A percentile compares a stretch with the other conserved stretches of the same genome.
These are phyloP conservation scores for Vitis riparia DNA, from an alignment of 164 flowering plant genomes.

Conservation along the genomic window DNA sequence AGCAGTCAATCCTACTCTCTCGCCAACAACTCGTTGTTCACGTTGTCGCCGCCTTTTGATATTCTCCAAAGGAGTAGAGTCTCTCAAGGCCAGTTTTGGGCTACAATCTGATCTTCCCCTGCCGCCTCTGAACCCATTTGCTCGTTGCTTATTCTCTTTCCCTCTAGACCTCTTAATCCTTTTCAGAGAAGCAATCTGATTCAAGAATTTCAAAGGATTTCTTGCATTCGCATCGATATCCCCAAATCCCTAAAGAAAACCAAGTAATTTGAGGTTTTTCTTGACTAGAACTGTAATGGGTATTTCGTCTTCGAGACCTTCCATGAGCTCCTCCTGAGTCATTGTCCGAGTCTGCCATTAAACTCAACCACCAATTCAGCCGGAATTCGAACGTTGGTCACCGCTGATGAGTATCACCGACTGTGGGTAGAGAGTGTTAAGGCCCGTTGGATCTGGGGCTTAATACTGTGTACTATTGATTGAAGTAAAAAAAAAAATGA, in stretches of 20 bases:
- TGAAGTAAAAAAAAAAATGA: too few relatives aligned
- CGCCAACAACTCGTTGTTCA: too few relatives aligned
- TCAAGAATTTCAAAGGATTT: constrained; percentile 54
- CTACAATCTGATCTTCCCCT: constrained; percentile 27
- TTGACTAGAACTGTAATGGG: constrained; percentile 28
- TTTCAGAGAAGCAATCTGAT: constrained; percentile 48
- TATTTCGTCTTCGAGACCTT: constrained; percentile 67
- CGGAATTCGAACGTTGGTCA: too few relatives aligned
- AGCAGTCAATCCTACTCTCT: too few relatives aligned
- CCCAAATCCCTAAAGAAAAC: constrained; percentile 30
- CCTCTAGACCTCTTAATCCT: constrained; percentile 52
- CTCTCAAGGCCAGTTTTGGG: constrained; percentile 46
- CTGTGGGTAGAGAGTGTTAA: too few relatives aligned
- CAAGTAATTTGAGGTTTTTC: constrained; percentile 48
- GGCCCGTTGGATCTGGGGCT: too few relatives aligned
- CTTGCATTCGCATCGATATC: constrained; percentile 25
- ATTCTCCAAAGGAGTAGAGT: constrained; percentile 31
- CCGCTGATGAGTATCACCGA: too few relatives aligned
- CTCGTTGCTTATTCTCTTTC: constrained; percentile 61
- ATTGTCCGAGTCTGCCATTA: too few relatives aligned
- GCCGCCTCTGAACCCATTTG: constrained; percentile 7
- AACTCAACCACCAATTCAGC: too few relatives aligned
- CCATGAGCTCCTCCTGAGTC: constrained; percentile 62
- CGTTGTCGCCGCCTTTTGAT: constrained; percentile 16
- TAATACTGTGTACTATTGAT: too few relatives aligned